phyloP scores from a whole-genome alignment of 306 rosid genomes.

The Trichosanthes truncata region DNA sequence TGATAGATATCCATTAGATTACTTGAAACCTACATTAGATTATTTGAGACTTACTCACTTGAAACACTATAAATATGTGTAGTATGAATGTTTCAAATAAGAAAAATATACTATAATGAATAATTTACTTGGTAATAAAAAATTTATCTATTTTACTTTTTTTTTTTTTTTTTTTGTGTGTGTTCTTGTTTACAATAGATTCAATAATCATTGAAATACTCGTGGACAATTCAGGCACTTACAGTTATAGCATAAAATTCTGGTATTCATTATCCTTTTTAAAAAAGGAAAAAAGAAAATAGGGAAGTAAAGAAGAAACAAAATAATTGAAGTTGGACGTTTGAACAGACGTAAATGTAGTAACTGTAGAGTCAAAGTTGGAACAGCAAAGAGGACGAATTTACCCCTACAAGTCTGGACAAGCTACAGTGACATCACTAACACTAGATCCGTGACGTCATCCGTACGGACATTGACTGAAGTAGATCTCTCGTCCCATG shows the following conservation, averaged over 20 bases:
- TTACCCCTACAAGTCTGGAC: not conserved
- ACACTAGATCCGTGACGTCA: not conserved
- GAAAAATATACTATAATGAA: too few species aligned
- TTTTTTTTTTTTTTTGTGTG: too few species aligned
- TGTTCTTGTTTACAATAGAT: too few species aligned
- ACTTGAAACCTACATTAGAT: too few species aligned
- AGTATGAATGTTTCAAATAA: too few species aligned
- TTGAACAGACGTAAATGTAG: not conserved
- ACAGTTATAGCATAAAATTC: not conserved
- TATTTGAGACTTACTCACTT: too few species aligned
- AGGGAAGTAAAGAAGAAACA: not conserved
- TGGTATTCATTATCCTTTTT: not conserved
- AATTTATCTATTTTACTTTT: too few species aligned
- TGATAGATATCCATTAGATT: too few species aligned
- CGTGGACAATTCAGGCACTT: not conserved
- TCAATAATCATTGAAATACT: not conserved
- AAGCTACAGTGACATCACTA: not conserved
- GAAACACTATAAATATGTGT: too few species aligned
- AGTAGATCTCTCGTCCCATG: constrained; percentile 5
- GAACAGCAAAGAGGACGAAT: not conserved
- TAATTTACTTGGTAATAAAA: too few species aligned
- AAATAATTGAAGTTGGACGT: constrained; percentile 6
- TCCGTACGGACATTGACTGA: constrained; percentile 5
- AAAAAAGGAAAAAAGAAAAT: not conserved
- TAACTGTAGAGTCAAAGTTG: not conserved